Conservation (phyloP, 257 asterid genomes). For the Sherardia arvensis region DNA sequence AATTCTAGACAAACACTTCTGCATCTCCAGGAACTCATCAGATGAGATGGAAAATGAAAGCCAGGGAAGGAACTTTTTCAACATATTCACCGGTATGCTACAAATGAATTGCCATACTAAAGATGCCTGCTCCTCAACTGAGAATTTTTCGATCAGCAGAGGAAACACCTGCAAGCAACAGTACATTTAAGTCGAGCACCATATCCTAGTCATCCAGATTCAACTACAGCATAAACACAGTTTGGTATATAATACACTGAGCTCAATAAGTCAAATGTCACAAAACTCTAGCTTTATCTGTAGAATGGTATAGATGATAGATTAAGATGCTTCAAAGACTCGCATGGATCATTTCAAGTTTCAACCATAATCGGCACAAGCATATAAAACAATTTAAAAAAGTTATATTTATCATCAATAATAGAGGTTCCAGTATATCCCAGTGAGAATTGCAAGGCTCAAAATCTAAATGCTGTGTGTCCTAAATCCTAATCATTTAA, state of each 20-base stretch:
- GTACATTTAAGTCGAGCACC: background rate
- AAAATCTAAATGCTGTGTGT: background rate
- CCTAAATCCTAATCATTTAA: background rate
- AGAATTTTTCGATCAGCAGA: slow-evolving; percentile 36
- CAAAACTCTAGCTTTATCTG: background rate
- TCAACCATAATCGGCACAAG: background rate
- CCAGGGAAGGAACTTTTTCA: slow-evolving; percentile 41
- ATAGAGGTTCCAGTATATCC: too few relatives aligned
- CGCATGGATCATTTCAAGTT: background rate
- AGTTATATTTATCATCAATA: background rate
- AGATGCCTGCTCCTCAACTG: slow-evolving; percentile 40
- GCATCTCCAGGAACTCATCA: slow-evolving; percentile 33
- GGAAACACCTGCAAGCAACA: slow-evolving; percentile 36
- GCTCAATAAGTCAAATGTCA: background rate
- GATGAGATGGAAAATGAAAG: slow-evolving; percentile 33
- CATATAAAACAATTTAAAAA: background rate
- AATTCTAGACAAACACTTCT: slow-evolving; percentile 24
- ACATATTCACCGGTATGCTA: slow-evolving; percentile 41
- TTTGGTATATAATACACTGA: background rate
- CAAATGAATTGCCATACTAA: slow-evolving; percentile 44
- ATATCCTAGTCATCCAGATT: background rate
- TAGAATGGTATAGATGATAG: too few relatives aligned
- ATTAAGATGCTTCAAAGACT: background rate
- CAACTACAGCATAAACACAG: background rate
- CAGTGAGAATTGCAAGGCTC: background rate